Evolutionary conservation across 2,329 filamentous ascomycete species (phyloP), one percentile per base, ranked within the genome.

Genomic region (Intubia oerlemansii): DNA sequence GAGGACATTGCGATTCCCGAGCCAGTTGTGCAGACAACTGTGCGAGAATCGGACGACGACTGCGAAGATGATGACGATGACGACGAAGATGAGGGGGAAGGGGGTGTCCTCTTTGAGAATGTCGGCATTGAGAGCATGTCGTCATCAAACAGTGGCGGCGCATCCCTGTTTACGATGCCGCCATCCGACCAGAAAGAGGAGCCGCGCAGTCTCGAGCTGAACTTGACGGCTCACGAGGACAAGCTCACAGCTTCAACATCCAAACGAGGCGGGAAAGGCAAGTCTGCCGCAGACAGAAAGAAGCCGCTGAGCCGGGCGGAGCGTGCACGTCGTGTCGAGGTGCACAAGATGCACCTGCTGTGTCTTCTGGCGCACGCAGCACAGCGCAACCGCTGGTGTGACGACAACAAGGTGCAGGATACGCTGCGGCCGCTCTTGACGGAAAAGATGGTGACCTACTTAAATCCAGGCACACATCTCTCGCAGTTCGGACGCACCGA

Each of bases 291-390:
- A 0, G 52, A 58, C 15, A 51, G 58, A 26, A 56, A 59, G 28
- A 69, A 59, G 40, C 56, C 59, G 3, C 49, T 68, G 4, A 63
- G 48, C 15, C 62, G 54, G 36, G 56, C 56, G 13, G 66, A 72
- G 39, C 62, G 54, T 35, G 49, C 51, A 24, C 52, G 46, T 10
- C 67, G 84, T 13, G 46, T 88, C 17, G 64, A 80, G 29, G 59
- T 82, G n/a, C 88, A 98, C 48, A 91, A 85, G 48, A 57, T 71
- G 35, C 84, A 98, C 50, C 38, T 95, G 1, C 53, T 93, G 10
- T 91, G 80, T 44, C 58, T 98, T 2, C 50, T 98, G 11, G 67
- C 70, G 8, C 80, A 95, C 47, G 62, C 73, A 11, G 64, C 77
- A 38, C 57, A 68, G 32, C 69, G 84, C 31, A 98, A 95, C 44